These are phyloP conservation scores for Leucaena leucocephala DNA, from an alignment of 306 rosid genomes.

Conservation along the genomic window DNA sequence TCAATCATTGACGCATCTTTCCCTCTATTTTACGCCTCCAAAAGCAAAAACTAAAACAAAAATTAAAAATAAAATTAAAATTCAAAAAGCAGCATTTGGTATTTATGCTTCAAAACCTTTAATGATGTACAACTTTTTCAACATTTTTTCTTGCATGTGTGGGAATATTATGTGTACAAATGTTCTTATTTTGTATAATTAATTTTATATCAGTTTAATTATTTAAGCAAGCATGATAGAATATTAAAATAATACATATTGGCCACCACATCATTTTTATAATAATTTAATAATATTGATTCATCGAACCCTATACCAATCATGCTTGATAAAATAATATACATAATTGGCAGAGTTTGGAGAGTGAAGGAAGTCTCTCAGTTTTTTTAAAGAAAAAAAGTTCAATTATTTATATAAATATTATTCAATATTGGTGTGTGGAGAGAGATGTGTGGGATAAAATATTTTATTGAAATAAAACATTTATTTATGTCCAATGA, in stretches of 20 bases:
- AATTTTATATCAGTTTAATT: neutral
- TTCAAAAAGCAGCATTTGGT: neutral
- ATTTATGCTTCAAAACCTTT: conserved; percentile 21
- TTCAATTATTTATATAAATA: neutral
- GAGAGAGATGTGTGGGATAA: conserved; percentile 24
- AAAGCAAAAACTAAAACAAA: conserved; percentile 11
- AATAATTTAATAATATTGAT: neutral
- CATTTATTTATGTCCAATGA: conserved; percentile 35
- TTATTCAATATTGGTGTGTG: conserved; percentile 22
- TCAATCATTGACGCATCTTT: conserved; percentile 54
- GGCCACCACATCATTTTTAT: neutral
- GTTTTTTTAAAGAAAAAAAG: neutral
- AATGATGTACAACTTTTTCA: neutral
- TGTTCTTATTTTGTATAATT: neutral
- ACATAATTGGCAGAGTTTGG: neutral
- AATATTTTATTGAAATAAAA: conserved; percentile 6
- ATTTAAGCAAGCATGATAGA: neutral
- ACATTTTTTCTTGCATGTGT: conserved; percentile 4
- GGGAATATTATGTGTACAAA: conserved; percentile 2
- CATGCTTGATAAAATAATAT: neutral
- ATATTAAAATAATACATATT: neutral
- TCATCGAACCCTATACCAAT: neutral
- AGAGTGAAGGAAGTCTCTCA: conserved; percentile 17
- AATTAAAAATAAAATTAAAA: too few relatives aligned
- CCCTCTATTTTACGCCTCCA: conserved; percentile 29